These are phyloP conservation scores for Diversispora eburnea DNA, from an alignment of 192 early-diverging fungal genomes.

Conservation along the genomic window DNA sequence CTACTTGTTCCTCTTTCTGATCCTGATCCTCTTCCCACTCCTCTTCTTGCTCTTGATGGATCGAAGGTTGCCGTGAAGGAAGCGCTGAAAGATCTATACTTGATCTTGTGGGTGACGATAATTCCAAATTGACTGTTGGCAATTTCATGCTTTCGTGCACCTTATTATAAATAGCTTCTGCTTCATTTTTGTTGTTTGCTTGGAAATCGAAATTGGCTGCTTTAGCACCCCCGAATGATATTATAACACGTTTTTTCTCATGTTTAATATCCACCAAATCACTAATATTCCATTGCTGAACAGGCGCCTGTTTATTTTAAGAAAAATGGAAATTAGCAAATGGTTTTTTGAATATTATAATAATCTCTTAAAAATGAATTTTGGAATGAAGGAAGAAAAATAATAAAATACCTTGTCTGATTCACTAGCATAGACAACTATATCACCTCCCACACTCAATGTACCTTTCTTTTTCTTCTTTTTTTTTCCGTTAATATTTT, in stretches of 20 bases:
- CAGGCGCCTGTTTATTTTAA: conserved; percentile 39
- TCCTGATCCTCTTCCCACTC: conserved; percentile 31
- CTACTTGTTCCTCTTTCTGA: conserved; percentile 26
- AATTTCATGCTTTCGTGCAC: conserved; percentile 50
- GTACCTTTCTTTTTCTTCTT: conserved; percentile 68
- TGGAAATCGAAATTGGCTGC: conserved; percentile 61
- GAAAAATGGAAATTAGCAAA: too few relatives aligned
- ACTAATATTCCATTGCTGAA: conserved; percentile 54
- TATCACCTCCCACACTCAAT: conserved; percentile 59
- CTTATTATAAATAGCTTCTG: conserved; percentile 63
- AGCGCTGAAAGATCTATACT: conserved; percentile 33
- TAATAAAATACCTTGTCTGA: conserved; percentile 47
- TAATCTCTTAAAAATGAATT: conserved; percentile 2
- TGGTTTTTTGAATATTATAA: neutral
- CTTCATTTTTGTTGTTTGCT: conserved; percentile 58
- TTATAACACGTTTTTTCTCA: conserved; percentile 61
- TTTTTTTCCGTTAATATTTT: conserved; percentile 62
- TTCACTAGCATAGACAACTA: conserved; percentile 60
- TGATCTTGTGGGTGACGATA: conserved; percentile 23
- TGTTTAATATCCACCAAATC: conserved; percentile 58
- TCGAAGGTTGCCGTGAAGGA: conserved; percentile 20
- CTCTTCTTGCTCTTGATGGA: conserved; percentile 17
- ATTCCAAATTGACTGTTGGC: conserved; percentile 18
- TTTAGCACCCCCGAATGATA: conserved; percentile 57
- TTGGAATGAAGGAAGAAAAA: conserved; percentile 23